Base-by-base conservation (phyloP, 148 eudicot species). In the Rhododendron ovatum region DNA sequence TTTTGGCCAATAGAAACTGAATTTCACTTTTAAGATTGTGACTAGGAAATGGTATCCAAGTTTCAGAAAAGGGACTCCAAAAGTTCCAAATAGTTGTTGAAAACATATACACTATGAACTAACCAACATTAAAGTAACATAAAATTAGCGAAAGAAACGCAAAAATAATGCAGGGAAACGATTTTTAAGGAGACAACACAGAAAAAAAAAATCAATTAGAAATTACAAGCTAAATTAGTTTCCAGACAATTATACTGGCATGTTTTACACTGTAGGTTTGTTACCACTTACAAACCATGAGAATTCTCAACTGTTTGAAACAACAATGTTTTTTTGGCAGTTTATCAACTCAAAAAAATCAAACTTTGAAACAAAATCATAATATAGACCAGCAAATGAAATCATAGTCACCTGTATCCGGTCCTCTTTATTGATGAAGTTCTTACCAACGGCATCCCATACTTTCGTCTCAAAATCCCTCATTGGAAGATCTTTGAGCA, bases 391-490 rank as follows among this genome's bases (percentile, higher is more conserved):
- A 71, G 71, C 20, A 3, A 22, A 71, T 71, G 13, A n/a, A 28
- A 67, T 12, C 28, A 22, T 11, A 48, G 3, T 78, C 82, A 96
- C 99, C 95, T 92, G 88, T 50, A 83, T 43, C 37, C 95, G 90
- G 43, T 92, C 92, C 15, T 85, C 84, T 69, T 88, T 51, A 8
- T 88, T 90, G 67, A 89, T 89, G 69, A 5, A 87, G 3, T 2
- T 12, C 12, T 82, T 83, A 24, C 97, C 96, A 90, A 89, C 92
- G 2, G 41, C 84, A 84, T 90, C 67, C 99, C 99, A 95, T 45
- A 78, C 71, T 61, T 57, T n/a, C 12, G 28, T 14, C 85, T 94
- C 98, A 88, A 94, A 95, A 43, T 1, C 45, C 41, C 5, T 30
- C 96, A 94, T 94, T 1, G 87, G 57, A 55, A 84, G 67, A 33